phyloP scores from a whole-genome alignment of 176 grass and related monocot genomes.

The Avena atlantica region DNA sequence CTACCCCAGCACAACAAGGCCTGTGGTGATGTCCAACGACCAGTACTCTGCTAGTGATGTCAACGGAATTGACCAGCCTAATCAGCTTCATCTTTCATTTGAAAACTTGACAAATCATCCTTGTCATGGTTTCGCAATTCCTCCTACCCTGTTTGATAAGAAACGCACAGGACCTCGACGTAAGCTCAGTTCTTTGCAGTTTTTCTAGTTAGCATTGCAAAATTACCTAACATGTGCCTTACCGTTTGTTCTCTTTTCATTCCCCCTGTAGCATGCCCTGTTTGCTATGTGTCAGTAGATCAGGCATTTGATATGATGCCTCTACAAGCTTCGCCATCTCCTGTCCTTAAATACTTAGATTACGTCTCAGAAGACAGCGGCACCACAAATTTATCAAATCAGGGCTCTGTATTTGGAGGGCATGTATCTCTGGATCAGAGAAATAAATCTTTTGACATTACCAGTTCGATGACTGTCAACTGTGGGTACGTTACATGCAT shows the following conservation, averaged over 20 bases:
- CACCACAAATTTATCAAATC: slow-evolving; percentile 61
- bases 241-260: slow-evolving; percentile 31
- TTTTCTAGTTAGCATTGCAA: neutral
- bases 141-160: slow-evolving; percentile 74
- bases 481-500: slow-evolving; percentile 76
- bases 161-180: slow-evolving; percentile 92
- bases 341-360: slow-evolving; percentile 70
- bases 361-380: slow-evolving; percentile 71
- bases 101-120: slow-evolving; percentile 67
- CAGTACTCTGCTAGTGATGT: slow-evolving; percentile 37
- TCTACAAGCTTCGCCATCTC: slow-evolving; percentile 57
- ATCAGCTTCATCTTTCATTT: slow-evolving; percentile 51
- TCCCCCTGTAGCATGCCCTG: slow-evolving; percentile 69
- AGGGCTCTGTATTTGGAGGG: slow-evolving; percentile 82
- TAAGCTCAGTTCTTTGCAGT: slow-evolving; percentile 56
- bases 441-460: slow-evolving; percentile 81
- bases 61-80: slow-evolving; percentile 44
- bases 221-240: neutral
- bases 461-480: slow-evolving; percentile 83
- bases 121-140: slow-evolving; percentile 78
- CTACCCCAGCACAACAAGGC: slow-evolving; percentile 44
- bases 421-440: slow-evolving; percentile 81
- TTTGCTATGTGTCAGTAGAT: slow-evolving; percentile 86
- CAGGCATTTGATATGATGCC: slow-evolving; percentile 82
- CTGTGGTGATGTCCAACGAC: slow-evolving; percentile 45